Base-by-base conservation (phyloP, 495 filamentous ascomycete genomes). In the Daldinia caldariorum region DNA sequence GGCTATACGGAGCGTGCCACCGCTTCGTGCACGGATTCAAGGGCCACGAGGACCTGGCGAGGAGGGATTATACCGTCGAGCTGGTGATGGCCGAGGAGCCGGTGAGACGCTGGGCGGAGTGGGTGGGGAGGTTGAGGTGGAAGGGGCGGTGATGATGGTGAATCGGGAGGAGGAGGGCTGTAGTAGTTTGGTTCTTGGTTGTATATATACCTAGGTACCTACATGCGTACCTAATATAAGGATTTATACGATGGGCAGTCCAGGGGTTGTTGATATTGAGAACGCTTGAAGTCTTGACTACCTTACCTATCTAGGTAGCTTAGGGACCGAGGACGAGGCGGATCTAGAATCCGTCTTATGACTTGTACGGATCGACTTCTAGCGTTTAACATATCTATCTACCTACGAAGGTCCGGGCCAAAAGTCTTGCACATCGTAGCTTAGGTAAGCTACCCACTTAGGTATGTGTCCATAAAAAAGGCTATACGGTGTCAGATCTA, bases 1-100 rank as follows among this genome's bases (percentile, higher is more conserved):
- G 92, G 92, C 77, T 97, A 72, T 97, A 93, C 81, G 85, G 93
- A 20, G 91, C 93, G 14, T 97, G 93, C 73, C 93, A 97, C 84
- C 85, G 84, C 35, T 93, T 93, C 76, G 92, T 97, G 77, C 93
- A 97, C 84, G 78, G 86, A 37, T 85, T 92, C 72, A 89, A 88
- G 13, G 81, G 79, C 3, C 93, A 94, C 75, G 93, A 97, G 84
- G 92, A 92, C 74, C 78, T 97, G 70, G 92, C 92, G 12, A 83
- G 84, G 75, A 81, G 89, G 77, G 94, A 81, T 78, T 93, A 86
- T 80, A 94, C 87, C 4, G 87, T 94, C 20, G 91, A 92, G 67
- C 76, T 80, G 66, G 79, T 94, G 71, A 63, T 89, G 77, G 87
- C 83, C 78, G 84, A 91, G 77, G 90, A 92, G 70, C 90, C 92